These are phyloP conservation scores for Trichosporon sp. DNA, from an alignment of 1,284 basidiomycete genomes.

Conservation along the genomic window DNA sequence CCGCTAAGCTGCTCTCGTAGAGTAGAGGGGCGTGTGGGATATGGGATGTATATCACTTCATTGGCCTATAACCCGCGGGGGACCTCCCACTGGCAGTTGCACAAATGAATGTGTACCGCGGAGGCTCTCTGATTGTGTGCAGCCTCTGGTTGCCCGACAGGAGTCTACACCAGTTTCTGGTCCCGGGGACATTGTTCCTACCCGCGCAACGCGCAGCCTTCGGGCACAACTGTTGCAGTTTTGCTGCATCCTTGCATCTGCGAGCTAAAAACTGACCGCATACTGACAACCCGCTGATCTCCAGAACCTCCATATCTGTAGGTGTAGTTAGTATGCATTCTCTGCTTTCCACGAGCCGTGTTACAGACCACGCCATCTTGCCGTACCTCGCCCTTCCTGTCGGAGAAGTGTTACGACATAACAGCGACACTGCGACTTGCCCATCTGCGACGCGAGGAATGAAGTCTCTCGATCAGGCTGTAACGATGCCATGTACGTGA, in stretches of 20 bases:
- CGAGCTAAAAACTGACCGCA: background rate
- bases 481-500: too few relatives aligned
- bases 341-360: too few relatives aligned
- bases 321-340: background rate
- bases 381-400: too few relatives aligned
- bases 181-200: background rate
- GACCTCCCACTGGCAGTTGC: slow-evolving; percentile 20
- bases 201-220: slow-evolving; percentile 9
- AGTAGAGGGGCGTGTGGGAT: slow-evolving; percentile 18
- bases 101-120: slow-evolving; percentile 21
- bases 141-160: background rate
- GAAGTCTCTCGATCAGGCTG: too few relatives aligned
- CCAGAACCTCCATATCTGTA: background rate
- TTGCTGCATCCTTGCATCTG: background rate
- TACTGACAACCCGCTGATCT: background rate
- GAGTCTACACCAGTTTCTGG: slow-evolving; percentile 19
- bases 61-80: slow-evolving; percentile 20
- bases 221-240: background rate
- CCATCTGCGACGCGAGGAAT: too few relatives aligned
- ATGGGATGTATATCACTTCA: slow-evolving; percentile 21
- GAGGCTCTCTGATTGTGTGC: slow-evolving; percentile 19
- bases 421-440: too few relatives aligned
- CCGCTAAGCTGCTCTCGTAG: slow-evolving; percentile 40
- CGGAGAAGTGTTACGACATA: too few relatives aligned
- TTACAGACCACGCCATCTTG: too few relatives aligned